Percentiles rank a stretch among this genome's conserved stretches.
These are phyloP conservation scores for Aspergillus hortae DNA, from an alignment of 2,329 filamentous ascomycete species.

Conservation along the genomic window DNA sequence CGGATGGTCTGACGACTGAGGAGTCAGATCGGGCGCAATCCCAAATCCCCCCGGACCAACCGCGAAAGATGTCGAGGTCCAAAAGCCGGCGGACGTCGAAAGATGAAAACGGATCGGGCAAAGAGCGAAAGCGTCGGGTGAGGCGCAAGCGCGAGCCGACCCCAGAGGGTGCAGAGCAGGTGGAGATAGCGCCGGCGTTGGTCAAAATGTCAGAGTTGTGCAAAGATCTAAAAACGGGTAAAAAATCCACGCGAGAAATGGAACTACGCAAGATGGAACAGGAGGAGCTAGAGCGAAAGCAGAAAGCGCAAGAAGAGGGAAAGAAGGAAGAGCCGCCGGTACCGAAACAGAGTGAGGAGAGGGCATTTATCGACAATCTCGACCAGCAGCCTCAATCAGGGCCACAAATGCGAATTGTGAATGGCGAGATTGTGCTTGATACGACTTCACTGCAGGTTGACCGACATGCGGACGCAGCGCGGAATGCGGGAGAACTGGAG, in stretches of 20 bases:
- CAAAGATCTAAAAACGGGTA: slow-evolving; percentile 52
- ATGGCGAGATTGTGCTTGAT: slow-evolving; percentile 56
- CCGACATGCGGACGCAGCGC: slow-evolving; percentile 50
- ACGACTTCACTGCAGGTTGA: slow-evolving; percentile 52
- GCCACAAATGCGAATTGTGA: slow-evolving; percentile 52
- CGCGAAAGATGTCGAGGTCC: slow-evolving; percentile 16
- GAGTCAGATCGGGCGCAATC: slow-evolving; percentile 16
- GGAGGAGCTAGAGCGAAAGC: slow-evolving; percentile 48
- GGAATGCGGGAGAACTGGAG: slow-evolving; percentile 45
- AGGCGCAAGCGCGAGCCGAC: slow-evolving; percentile 40
- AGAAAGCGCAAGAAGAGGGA: slow-evolving; percentile 36
- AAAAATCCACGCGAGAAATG: slow-evolving; percentile 55
- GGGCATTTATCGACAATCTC: slow-evolving; percentile 15
- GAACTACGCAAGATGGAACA: slow-evolving; percentile 57
- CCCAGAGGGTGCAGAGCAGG: slow-evolving; percentile 46
- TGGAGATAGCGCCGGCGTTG: slow-evolving; percentile 52
- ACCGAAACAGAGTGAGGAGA: slow-evolving; percentile 28
- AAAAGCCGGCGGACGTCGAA: slow-evolving; percentile 26
- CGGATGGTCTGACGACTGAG: slow-evolving; percentile 17
- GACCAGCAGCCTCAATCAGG: slow-evolving; percentile 33
- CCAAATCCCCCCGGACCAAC: slow-evolving; percentile 20
- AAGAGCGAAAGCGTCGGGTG: slow-evolving; percentile 20
- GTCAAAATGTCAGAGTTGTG: slow-evolving; percentile 59
- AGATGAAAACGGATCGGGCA: slow-evolving; percentile 20
- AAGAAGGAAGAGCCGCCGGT: slow-evolving; percentile 14